These are phyloP conservation scores for Phaffia australis DNA, from an alignment of 768 basidiomycete species.

Conservation along the genomic window DNA sequence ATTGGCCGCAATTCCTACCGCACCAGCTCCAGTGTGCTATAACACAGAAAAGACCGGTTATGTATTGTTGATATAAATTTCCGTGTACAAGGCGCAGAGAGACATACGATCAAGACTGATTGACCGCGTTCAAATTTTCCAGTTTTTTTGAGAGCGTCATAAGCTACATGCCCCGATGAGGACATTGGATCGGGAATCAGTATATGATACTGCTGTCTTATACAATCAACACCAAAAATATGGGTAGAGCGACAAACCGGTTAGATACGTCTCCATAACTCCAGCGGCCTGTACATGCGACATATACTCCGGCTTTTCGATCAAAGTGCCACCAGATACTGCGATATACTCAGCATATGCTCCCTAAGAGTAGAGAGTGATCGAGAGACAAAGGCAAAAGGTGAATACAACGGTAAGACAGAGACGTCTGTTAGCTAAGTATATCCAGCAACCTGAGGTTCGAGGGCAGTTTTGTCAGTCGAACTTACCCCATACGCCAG, in stretches of 20 bases:
- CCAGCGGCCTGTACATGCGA: slow-evolving; percentile 76
- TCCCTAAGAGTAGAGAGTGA: slow-evolving; percentile 46
- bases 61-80: too few relatives aligned
- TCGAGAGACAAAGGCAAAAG: too few relatives aligned
- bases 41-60: slow-evolving; percentile 44
- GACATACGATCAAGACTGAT: slow-evolving; percentile 31
- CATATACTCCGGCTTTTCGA: slow-evolving; percentile 62
- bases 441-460: too few relatives aligned
- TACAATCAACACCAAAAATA: too few relatives aligned
- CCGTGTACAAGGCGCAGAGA: too few relatives aligned
- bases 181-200: not conserved
- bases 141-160: slow-evolving; percentile 55
- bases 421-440: too few relatives aligned
- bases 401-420: too few relatives aligned
- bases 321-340: slow-evolving; percentile 53
- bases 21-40: slow-evolving; percentile 61
- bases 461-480: too few relatives aligned
- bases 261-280: slow-evolving; percentile 78
- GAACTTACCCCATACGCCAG: slow-evolving; percentile 61
- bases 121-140: slow-evolving; percentile 60
- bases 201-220: not conserved
- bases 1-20: slow-evolving; percentile 71
- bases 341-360: slow-evolving; percentile 82
- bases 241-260: slow-evolving; percentile 45
- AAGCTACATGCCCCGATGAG: slow-evolving; percentile 40